Evolutionary conservation across 2,329 filamentous ascomycete genomes (phyloP).

Genomic region (Fusarium solani-melongenae): DNA sequence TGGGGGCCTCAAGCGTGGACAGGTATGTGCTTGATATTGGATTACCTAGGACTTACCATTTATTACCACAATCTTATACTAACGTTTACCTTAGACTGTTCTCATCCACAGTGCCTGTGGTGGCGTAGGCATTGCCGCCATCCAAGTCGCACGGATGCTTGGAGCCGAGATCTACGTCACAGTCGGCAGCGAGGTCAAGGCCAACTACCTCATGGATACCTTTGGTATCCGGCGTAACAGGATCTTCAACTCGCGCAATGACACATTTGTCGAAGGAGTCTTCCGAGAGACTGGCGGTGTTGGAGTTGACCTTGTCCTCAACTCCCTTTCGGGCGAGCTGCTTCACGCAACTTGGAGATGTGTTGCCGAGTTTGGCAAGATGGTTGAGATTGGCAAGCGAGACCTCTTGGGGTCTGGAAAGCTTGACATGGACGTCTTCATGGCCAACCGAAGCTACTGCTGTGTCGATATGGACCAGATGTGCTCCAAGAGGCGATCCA

Average conservation of each 20-base stretch:
- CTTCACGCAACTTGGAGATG: constrained; percentile 57
- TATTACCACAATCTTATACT: not conserved
- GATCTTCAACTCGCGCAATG: constrained; percentile 50
- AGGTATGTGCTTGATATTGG: not conserved
- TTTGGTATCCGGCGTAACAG: constrained; percentile 47
- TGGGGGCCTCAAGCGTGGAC: constrained; percentile 8
- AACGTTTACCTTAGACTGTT: constrained; percentile 34
- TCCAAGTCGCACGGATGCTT: constrained; percentile 44
- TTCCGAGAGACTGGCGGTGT: constrained; percentile 39
- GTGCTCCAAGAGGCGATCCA: constrained; percentile 13
- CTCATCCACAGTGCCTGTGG: constrained; percentile 51
- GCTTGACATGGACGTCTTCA: constrained; percentile 59
- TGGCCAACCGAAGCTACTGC: constrained; percentile 47
- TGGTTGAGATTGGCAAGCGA: constrained; percentile 60
- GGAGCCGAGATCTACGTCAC: constrained; percentile 52
- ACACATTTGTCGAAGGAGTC: constrained; percentile 46
- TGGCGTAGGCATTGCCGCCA: constrained; percentile 49
- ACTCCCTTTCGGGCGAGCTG: constrained; percentile 54
- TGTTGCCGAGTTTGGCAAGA: constrained; percentile 55
- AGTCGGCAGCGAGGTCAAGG: constrained; percentile 51
- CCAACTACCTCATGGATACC: constrained; percentile 43
- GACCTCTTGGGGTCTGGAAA: constrained; percentile 53
- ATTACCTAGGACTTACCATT: not conserved
- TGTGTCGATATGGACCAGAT: constrained; percentile 48
- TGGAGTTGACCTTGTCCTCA: constrained; percentile 54